Evolutionary conservation across 2,329 filamentous ascomycete genomes (phyloP).

Genomic region (Aspergillus sp.): DNA sequence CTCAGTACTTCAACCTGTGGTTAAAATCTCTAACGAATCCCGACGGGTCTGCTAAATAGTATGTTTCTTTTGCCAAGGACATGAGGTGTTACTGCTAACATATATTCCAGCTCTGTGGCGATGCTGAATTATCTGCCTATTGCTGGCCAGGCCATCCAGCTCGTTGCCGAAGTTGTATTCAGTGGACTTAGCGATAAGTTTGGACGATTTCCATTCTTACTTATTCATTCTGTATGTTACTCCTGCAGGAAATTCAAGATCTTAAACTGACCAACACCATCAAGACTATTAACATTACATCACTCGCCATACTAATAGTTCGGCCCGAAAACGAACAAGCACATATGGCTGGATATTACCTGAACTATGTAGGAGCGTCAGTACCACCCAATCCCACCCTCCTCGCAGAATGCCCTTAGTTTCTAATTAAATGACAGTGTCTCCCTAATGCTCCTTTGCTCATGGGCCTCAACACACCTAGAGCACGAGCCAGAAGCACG

Average conservation of each 20-base stretch:
- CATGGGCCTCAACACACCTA: conserved; percentile 9
- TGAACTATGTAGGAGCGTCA: conserved; percentile 9
- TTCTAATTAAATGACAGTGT: neutral
- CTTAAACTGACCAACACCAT: no score
- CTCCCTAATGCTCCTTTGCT: conserved; percentile 9
- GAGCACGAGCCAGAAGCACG: conserved; percentile 5
- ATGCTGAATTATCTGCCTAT: neutral
- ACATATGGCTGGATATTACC: conserved; percentile 11
- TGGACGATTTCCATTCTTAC: neutral
- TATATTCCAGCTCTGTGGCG: neutral
- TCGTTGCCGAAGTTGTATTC: neutral
- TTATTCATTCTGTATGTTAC: neutral
- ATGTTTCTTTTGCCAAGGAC: no score
- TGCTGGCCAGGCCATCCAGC: neutral
- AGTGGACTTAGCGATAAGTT: neutral
- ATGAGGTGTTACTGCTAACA: neutral
- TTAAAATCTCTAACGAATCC: neutral
- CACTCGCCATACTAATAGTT: conserved; percentile 2
- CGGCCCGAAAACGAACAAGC: conserved; percentile 3
- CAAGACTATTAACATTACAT: conserved; percentile 6
- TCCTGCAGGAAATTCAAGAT: no score
- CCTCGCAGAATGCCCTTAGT: fast-evolving
- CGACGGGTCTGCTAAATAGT: neutral
- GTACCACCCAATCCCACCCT: neutral
- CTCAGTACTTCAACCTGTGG: neutral